phyloP scores from a whole-genome alignment of 495 filamentous ascomycete species.

The Xylaria telfairii region DNA sequence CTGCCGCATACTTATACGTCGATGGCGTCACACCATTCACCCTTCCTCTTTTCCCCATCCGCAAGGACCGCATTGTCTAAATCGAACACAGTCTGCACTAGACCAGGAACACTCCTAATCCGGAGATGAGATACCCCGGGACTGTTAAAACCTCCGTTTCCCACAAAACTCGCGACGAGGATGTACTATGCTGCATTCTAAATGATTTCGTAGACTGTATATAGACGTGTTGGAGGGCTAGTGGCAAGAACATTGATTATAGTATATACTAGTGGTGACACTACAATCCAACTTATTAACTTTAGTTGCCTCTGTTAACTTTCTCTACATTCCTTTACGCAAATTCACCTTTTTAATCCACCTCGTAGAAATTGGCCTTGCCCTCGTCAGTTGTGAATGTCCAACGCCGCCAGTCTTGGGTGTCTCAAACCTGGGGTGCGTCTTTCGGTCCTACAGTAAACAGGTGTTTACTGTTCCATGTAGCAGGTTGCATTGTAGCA shows the following conservation, averaged over 20 bases:
- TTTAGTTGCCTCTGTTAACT: not conserved
- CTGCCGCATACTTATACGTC: slow-evolving; percentile 27
- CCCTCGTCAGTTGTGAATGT: not conserved
- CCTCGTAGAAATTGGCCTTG: not conserved
- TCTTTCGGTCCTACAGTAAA: not conserved
- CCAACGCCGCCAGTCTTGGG: not conserved
- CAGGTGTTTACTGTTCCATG: slow-evolving; percentile 8
- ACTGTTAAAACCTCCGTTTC: not conserved
- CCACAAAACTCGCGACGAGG: slow-evolving; percentile 21
- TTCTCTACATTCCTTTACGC: not conserved
- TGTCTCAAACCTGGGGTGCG: not conserved
- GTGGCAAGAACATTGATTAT: slow-evolving; percentile 8
- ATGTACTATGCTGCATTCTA: not conserved
- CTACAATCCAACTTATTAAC: slow-evolving; percentile 15
- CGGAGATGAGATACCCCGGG: slow-evolving; percentile 17
- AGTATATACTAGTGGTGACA: slow-evolving; percentile 14
- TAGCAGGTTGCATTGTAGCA: not conserved
- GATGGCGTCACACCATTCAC: slow-evolving; percentile 28
- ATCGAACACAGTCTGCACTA: not conserved
- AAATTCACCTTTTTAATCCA: not conserved
- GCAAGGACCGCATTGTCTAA: slow-evolving; percentile 29
- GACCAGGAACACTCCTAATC: not conserved
- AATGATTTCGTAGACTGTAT: slow-evolving; percentile 22
- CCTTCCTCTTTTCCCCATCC: slow-evolving; percentile 29
- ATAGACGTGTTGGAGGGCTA: slow-evolving; percentile 18